These are phyloP conservation scores for Plectosphaerella sp. DNA, from an alignment of 2,329 filamentous ascomycete genomes.

Conservation along the genomic window DNA sequence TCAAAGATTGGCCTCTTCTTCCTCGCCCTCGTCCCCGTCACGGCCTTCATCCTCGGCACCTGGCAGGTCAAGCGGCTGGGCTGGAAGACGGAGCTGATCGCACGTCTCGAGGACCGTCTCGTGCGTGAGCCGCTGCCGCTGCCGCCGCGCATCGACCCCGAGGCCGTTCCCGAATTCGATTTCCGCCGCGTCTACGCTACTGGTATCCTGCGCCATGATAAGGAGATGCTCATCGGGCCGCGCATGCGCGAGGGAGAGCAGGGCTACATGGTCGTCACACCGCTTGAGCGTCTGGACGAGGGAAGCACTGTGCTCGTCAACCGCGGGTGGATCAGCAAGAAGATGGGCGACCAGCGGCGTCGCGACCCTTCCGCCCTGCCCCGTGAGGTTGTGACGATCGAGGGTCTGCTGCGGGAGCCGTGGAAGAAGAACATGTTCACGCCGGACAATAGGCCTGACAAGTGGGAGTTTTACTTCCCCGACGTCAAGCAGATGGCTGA, in stretches of 20 bases:
- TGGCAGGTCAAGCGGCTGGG: constrained; percentile 93
- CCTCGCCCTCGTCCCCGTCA: constrained; percentile 83
- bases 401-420: constrained; percentile 81
- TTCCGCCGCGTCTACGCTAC: constrained; percentile 77
- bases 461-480: constrained; percentile 89
- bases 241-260: constrained; percentile 84
- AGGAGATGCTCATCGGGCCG: constrained; percentile 94
- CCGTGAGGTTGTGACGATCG: constrained; percentile 66
- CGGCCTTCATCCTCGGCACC: constrained; percentile 82
- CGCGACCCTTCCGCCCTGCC: constrained; percentile 64
- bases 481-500: constrained; percentile 89
- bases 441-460: constrained; percentile 79
- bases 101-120: constrained; percentile 87
- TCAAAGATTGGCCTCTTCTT: constrained; percentile 78
- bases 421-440: constrained; percentile 99
- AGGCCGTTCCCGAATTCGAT: constrained; percentile 84
- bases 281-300: constrained; percentile 66
- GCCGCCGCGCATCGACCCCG: constrained; percentile 75
- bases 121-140: constrained; percentile 81
- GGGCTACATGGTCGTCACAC: constrained; percentile 88
- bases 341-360: constrained; percentile 58
- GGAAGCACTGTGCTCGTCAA: constrained; percentile 76
- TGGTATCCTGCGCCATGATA: constrained; percentile 76
- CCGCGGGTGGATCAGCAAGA: constrained; percentile 86
- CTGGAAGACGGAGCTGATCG: constrained; percentile 92